Base-by-base conservation (phyloP, 2,329 filamentous ascomycete genomes). In the Pseudocercospora vitis region DNA sequence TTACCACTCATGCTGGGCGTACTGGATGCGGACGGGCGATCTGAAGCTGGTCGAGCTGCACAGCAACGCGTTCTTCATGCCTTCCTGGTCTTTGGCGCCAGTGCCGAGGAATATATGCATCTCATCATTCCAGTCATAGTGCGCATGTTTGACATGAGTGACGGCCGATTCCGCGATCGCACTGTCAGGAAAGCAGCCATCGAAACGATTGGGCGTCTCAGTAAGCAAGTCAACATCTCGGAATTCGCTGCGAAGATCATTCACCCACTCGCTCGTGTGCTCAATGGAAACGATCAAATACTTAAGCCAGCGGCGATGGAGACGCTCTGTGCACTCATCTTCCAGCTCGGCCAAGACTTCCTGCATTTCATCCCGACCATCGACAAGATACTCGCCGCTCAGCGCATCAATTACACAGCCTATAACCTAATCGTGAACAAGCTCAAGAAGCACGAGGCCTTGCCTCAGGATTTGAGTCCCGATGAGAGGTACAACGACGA, bases 21-120 rank as follows among this genome's bases (percentile, higher is more conserved):
- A 2, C 80, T 99, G 14, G 92, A 99, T 61, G 88, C 91, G 59
- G 94, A 99, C 68, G 79, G 77, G 7, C 87, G 87, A 1, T 95
- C 91, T 0, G 91, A 96, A 69, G 58, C 64, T 14, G 63, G 65
- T 4, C 59, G 60, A 31, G 57, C 63, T 32, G 67, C 66, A 7
- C 65, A 64, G 42, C 63, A 63, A 28, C 87, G 87, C 63, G 91
- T 99, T 3, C 78, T 99, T 19, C 94, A 97, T 68, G 91, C 92
- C 0, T 96, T 99, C 71, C 76, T 99, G 23, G 89, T 99, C 0
- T 99, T 99, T 69, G 95, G 95, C 1, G 87, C 91, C 0, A 97
- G 91, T 66, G 89, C 88, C 8, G 94, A 99, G 70, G 94, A 99
- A 70, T 99, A 99, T 71, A 99, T 99, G 94, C 94, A 99, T 70